phyloP scores from a whole-genome alignment of 2,329 filamentous ascomycete genomes.

The Xylariales sp. region DNA sequence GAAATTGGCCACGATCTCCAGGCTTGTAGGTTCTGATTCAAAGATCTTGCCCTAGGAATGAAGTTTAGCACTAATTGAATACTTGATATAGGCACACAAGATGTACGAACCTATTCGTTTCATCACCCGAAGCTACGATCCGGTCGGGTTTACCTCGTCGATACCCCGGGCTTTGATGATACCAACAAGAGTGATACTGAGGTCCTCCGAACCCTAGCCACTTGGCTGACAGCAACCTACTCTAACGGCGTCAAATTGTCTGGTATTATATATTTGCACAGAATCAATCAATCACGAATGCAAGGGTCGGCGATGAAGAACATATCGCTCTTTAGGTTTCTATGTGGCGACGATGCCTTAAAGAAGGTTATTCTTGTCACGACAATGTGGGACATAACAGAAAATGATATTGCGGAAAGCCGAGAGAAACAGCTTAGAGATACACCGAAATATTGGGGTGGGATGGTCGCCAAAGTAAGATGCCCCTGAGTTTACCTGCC shows the following conservation, averaged over 20 bases:
- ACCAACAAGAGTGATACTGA: slow-evolving; percentile 25
- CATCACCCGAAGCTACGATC: slow-evolving; percentile 12
- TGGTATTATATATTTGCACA: slow-evolving; percentile 33
- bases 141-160: slow-evolving; percentile 28
- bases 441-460: slow-evolving; percentile 16
- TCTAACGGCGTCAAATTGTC: slow-evolving; percentile 8
- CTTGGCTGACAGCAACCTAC: slow-evolving; percentile 28
- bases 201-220: slow-evolving; percentile 22
- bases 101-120: slow-evolving; percentile 17
- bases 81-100: slow-evolving; percentile 30
- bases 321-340: slow-evolving; percentile 20
- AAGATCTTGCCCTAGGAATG: neutral
- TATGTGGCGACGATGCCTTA: slow-evolving; percentile 28
- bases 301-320: slow-evolving; percentile 26
- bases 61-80: neutral
- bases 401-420: slow-evolving; percentile 1
- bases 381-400: slow-evolving; percentile 41
- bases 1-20: slow-evolving; percentile 32
- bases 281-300: slow-evolving; percentile 28
- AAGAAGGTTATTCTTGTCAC: slow-evolving; percentile 27
- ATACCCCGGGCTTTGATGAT: slow-evolving; percentile 38
- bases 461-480: slow-evolving; percentile 23
- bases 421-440: slow-evolving; percentile 23
- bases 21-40: slow-evolving; percentile 24
- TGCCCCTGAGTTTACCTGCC: neutral